Conservation (phyloP, 2,329 filamentous ascomycete genomes). For the Bipolaris zeicola region DNA sequence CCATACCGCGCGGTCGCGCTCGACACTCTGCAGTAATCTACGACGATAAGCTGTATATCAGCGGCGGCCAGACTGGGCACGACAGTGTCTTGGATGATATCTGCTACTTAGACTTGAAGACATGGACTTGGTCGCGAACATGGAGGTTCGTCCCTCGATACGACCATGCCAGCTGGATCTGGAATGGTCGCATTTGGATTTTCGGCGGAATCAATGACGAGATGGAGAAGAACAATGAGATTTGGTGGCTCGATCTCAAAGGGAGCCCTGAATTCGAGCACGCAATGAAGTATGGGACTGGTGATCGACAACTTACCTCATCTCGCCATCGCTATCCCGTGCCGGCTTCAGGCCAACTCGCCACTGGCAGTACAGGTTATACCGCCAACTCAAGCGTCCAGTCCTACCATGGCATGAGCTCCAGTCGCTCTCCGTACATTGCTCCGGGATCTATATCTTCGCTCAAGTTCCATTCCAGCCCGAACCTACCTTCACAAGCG, state of each 20-base stretch:
- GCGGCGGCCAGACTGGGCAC: constrained; percentile 92
- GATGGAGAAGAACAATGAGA: constrained; percentile 94
- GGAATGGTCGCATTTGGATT: constrained; percentile 91
- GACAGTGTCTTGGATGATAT: constrained; percentile 96
- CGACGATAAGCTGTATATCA: constrained; percentile 94
- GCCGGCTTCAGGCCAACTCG: constrained; percentile 38
- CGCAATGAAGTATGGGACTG: constrained; percentile 63
- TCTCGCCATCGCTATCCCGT: constrained; percentile 40
- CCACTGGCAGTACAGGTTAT: constrained; percentile 60
- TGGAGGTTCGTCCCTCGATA: constrained; percentile 96
- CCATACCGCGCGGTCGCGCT: constrained; percentile 85
- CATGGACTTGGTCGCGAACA: constrained; percentile 93
- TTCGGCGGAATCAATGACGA: constrained; percentile 94
- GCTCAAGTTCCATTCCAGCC: constrained; percentile 85
- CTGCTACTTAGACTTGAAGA: constrained; percentile 94
- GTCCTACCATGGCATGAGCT: constrained; percentile 54
- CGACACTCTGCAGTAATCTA: constrained; percentile 92
- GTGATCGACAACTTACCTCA: constrained; percentile 49
- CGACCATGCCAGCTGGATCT: constrained; percentile 94
- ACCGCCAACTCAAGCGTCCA: constrained; percentile 74
- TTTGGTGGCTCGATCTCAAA: constrained; percentile 97
- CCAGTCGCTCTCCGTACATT: constrained; percentile 55
- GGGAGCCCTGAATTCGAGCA: constrained; percentile 84
- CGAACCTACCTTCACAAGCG: constrained; percentile 83
- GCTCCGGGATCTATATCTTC: constrained; percentile 87